Percentiles rank a stretch among this genome's conserved stretches.
These are phyloP conservation scores for Penicillium longicatenatum DNA, from an alignment of 495 filamentous ascomycete genomes.

Conservation along the genomic window DNA sequence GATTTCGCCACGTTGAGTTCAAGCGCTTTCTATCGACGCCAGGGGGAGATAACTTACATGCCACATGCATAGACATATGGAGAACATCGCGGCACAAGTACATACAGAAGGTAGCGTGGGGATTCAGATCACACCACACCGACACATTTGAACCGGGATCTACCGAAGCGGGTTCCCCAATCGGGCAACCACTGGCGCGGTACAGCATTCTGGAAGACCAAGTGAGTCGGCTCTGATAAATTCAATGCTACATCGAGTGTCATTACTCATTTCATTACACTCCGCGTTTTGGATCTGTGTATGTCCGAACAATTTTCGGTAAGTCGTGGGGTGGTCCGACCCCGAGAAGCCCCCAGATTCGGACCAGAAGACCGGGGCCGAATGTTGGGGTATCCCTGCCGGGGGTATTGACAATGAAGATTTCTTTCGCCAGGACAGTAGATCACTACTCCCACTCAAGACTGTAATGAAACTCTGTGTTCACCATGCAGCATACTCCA, in stretches of 20 bases:
- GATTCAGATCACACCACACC: neutral
- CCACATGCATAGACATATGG: neutral
- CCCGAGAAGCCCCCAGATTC: neutral
- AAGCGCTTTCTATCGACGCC: neutral
- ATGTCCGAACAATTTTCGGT: neutral
- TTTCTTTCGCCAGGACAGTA: neutral
- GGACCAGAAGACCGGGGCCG: neutral
- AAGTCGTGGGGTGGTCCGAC: neutral
- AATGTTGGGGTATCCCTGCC: neutral
- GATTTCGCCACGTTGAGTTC: neutral
- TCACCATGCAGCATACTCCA: neutral
- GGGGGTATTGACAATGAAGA: neutral
- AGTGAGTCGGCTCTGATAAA: neutral
- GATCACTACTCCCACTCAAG: neutral
- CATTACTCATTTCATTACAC: neutral
- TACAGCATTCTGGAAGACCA: constrained; percentile 46
- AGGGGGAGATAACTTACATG: neutral
- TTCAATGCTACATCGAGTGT: neutral
- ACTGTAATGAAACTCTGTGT: neutral
- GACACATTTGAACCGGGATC: constrained; percentile 3
- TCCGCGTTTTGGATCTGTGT: no score
- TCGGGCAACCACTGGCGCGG: constrained; percentile 45
- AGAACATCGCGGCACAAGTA: neutral
- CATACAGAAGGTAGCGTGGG: neutral
- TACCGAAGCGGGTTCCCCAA: constrained; percentile 14